Conservation (phyloP, 805 yeast genomes). For the Zygosaccharomyces pseudorouxii region DNA sequence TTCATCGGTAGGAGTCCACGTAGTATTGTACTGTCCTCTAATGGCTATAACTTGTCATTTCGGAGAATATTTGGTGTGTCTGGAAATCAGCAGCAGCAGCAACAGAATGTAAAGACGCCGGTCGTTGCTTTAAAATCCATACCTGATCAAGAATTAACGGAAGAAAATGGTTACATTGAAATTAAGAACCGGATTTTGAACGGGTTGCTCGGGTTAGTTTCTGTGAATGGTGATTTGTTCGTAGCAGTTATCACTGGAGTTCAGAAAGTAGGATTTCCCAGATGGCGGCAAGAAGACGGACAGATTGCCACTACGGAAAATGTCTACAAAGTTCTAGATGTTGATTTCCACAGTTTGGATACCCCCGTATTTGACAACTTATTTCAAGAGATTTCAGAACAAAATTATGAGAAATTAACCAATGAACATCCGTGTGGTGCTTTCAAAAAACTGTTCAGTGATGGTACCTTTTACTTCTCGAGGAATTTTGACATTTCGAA, state of each 20-base stretch:
- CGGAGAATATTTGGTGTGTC: conserved; percentile 34
- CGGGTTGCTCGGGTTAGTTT: conserved; percentile 61
- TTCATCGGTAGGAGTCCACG: conserved; percentile 62
- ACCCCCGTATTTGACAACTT: conserved; percentile 48
- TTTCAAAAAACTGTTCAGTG: conserved; percentile 64
- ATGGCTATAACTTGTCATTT: conserved; percentile 55
- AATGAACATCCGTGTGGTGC: conserved; percentile 76
- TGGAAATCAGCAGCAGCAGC: conserved; percentile 15
- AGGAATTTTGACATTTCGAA: conserved; percentile 87
- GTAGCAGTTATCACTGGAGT: conserved; percentile 54
- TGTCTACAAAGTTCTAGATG: conserved; percentile 51
- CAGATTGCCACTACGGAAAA: conserved; percentile 41
- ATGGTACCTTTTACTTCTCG: conserved; percentile 87
- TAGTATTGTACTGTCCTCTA: conserved; percentile 60
- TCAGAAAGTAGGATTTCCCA: conserved; percentile 55
- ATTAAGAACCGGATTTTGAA: conserved; percentile 34
- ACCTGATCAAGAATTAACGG: conserved; percentile 38
- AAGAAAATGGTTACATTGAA: conserved; percentile 39
- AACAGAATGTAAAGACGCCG: conserved; percentile 26
- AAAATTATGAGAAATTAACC: conserved; percentile 31
- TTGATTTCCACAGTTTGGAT: conserved; percentile 61
- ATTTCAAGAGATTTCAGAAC: conserved; percentile 24
- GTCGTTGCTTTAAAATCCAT: conserved; percentile 53
- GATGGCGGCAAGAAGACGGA: conserved; percentile 29
- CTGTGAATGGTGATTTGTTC: conserved; percentile 50